A percentile compares a stretch with the other conserved stretches of the same genome.
phyloP scores from a whole-genome alignment of 257 asterid species.

The Solanum pennellii region DNA sequence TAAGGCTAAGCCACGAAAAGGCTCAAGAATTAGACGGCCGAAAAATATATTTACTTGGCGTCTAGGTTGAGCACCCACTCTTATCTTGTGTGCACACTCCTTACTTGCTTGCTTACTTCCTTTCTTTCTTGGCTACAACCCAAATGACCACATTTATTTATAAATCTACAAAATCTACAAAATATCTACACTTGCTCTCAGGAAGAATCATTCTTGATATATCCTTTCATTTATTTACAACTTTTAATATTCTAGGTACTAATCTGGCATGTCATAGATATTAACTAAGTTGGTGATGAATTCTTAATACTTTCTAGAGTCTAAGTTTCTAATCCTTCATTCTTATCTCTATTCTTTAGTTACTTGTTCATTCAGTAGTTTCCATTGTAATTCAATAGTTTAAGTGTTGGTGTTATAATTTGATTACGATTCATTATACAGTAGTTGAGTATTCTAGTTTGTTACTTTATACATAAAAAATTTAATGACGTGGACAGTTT shows the following conservation, averaged over 20 bases:
- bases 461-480: not conserved
- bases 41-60: not conserved
- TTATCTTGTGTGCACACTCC: not conserved
- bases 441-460: not conserved
- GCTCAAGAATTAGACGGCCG: not conserved
- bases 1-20: not conserved
- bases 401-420: not conserved
- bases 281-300: not conserved
- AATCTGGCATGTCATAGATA: too few species aligned
- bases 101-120: not conserved
- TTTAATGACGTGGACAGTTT: not conserved
- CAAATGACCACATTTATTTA: not conserved
- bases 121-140: not conserved
- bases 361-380: not conserved
- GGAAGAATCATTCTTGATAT: not conserved
- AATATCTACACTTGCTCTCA: too few species aligned
- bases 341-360: not conserved
- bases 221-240: too few species aligned
- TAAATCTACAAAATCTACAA: too few species aligned
- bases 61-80: not conserved
- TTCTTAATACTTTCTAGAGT: not conserved
- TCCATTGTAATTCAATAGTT: not conserved
- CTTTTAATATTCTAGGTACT: not conserved
- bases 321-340: not conserved
- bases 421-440: too few species aligned